Conservation (phyloP, 371 early-diverging fungal genomes). For the Mucor indicus region DNA sequence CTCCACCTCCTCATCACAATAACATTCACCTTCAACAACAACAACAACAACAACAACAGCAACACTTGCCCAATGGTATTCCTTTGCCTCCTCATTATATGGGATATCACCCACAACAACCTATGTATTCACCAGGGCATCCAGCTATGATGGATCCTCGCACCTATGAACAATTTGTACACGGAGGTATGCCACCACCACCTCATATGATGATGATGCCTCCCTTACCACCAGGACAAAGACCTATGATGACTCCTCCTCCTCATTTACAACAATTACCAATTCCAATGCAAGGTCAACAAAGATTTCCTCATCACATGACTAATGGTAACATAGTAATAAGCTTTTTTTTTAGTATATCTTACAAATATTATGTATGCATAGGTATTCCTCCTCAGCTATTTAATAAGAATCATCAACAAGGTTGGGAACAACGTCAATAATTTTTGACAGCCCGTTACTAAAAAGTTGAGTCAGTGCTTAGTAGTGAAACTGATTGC, state of each 20-base stretch:
- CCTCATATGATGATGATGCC: slow-evolving; percentile 25
- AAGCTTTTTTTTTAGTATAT: slow-evolving; percentile 13
- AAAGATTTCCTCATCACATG: slow-evolving; percentile 19
- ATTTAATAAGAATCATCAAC: slow-evolving; percentile 34
- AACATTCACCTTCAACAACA: not conserved
- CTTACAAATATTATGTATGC: no score
- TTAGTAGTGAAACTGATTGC: no score
- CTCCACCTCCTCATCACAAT: slow-evolving; percentile 4
- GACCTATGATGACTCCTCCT: slow-evolving; percentile 30
- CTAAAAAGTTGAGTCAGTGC: not conserved
- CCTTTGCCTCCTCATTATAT: slow-evolving; percentile 7
- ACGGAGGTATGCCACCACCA: slow-evolving; percentile 2
- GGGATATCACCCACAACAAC: slow-evolving; percentile 6
- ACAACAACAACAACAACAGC: slow-evolving; percentile 7
- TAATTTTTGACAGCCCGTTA: not conserved
- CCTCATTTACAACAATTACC: slow-evolving; percentile 25
- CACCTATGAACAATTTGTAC: slow-evolving; percentile 11
- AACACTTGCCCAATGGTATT: not conserved
- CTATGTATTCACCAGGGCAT: slow-evolving; percentile 11
- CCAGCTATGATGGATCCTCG: slow-evolving; percentile 22
- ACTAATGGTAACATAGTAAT: slow-evolving; percentile 6
- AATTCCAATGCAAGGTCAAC: slow-evolving; percentile 22
- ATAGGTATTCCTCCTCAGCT: slow-evolving; percentile 38
- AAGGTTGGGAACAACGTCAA: slow-evolving; percentile 39
- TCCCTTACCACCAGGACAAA: slow-evolving; percentile 18